Evolutionary conservation across 164 flowering plant species (phyloP).

Genomic region (Aristolochia californica): DNA sequence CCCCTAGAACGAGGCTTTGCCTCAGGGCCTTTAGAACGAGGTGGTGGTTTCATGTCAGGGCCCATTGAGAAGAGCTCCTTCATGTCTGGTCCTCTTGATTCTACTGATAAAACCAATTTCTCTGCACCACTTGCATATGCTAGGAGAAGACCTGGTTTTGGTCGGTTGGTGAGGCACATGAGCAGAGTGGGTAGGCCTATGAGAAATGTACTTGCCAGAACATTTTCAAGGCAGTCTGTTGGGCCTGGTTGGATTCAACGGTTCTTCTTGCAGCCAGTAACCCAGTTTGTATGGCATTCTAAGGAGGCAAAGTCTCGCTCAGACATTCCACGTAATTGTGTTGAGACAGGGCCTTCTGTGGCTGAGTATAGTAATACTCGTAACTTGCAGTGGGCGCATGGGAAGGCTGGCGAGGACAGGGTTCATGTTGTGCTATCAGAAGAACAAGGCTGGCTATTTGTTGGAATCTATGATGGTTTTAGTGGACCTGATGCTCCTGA

Average conservation of each 20-base stretch:
- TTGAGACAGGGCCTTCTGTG: constrained; percentile 31
- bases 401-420: constrained; percentile 37
- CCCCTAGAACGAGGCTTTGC: constrained; percentile 53
- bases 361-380: constrained; percentile 29
- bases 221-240: constrained; percentile 35
- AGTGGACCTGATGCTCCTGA: constrained; percentile 55
- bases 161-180: constrained; percentile 41
- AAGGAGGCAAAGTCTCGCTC: constrained; percentile 34
- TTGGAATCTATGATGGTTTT: constrained; percentile 47
- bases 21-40: constrained; percentile 54
- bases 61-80: constrained; percentile 43
- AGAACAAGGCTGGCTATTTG: constrained; percentile 49
- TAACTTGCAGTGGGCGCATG: constrained; percentile 35
- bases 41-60: constrained; percentile 50
- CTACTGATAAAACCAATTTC: constrained; percentile 38
- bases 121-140: constrained; percentile 50
- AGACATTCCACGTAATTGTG: constrained; percentile 28
- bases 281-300: constrained; percentile 34
- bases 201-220: constrained; percentile 36
- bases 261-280: constrained; percentile 37
- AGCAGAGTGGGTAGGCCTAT: constrained; percentile 33
- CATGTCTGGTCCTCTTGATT: constrained; percentile 55
- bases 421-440: constrained; percentile 37
- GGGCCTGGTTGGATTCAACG: constrained; percentile 48
- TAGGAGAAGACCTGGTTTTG: constrained; percentile 34